A percentile compares a stretch with the other conserved stretches of the same genome.
These are phyloP conservation scores for Plicaturopsis crispa DNA, from an alignment of 768 basidiomycete species.

Conservation along the genomic window DNA sequence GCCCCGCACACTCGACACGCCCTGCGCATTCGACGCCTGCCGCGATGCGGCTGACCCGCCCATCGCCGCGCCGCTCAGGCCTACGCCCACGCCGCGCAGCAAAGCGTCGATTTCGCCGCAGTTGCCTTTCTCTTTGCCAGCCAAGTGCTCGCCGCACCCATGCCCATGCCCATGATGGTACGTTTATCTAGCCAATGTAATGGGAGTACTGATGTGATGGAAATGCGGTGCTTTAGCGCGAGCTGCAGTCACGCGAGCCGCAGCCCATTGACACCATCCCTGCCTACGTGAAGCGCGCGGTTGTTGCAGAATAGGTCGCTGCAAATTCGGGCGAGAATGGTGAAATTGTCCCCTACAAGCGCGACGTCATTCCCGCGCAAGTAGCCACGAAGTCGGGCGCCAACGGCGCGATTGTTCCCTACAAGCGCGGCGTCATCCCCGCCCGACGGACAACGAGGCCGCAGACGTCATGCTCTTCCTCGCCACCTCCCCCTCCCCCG, in stretches of 20 bases:
- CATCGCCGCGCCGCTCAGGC: constrained; percentile 43
- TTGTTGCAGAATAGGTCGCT: constrained; percentile 63
- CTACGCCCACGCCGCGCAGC: constrained; percentile 34
- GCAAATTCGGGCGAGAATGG: constrained; percentile 28
- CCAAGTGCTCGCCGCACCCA: too few species aligned
- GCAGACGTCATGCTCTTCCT: constrained; percentile 83
- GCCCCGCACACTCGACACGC: too few species aligned
- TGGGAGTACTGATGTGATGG: too few species aligned
- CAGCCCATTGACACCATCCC: constrained; percentile 67
- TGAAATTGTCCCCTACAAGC: not conserved
- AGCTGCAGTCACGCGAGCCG: constrained; percentile 52
- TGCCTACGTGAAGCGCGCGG: constrained; percentile 55
- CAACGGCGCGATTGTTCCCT: not conserved
- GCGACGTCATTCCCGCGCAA: not conserved
- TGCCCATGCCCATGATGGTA: too few species aligned
- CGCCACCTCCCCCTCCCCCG: constrained; percentile 81
- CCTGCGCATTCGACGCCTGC: too few species aligned
- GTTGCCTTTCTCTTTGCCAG: constrained; percentile 56
- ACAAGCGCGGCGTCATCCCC: constrained; percentile 38
- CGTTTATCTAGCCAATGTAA: too few species aligned
- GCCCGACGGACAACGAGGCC: constrained; percentile 72
- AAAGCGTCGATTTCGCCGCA: constrained; percentile 42
- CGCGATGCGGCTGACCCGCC: constrained; percentile 69
- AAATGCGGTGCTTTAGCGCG: too few species aligned
- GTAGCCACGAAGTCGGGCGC: not conserved